Conservation (phyloP, 2,329 filamentous ascomycete genomes). For the Fusarium sp. region DNA sequence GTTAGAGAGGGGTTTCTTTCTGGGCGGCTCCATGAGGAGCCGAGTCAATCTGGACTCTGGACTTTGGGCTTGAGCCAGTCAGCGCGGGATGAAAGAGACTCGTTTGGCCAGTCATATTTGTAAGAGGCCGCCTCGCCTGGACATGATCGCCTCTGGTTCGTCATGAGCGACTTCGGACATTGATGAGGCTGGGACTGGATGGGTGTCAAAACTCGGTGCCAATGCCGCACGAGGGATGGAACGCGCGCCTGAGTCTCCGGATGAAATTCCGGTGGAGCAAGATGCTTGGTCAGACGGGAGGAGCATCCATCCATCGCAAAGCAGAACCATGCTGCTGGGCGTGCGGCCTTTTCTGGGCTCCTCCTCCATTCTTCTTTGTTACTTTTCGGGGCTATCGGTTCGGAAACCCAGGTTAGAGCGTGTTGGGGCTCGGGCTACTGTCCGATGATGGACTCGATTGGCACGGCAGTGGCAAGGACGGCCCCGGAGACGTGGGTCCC, state of each 20-base stretch:
- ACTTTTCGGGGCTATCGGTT: constrained; percentile 36
- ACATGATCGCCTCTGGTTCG: constrained; percentile 20
- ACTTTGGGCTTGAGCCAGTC: neutral
- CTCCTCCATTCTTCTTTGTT: constrained; percentile 21
- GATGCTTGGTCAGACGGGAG: neutral
- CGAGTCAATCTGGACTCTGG: constrained; percentile 18
- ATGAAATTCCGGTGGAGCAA: constrained; percentile 38
- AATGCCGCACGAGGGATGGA: constrained; percentile 29
- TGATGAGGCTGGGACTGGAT: constrained; percentile 30
- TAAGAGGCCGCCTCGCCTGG: constrained; percentile 15
- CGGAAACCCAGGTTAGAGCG: constrained; percentile 32
- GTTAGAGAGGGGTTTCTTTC: constrained; percentile 1
- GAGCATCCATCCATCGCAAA: neutral
- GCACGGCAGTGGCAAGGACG: constrained; percentile 42
- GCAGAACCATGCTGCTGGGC: constrained; percentile 19
- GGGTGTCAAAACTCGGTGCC: constrained; percentile 34
- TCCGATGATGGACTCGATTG: constrained; percentile 43
- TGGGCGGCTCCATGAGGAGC: constrained; percentile 2
- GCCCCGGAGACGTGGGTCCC: constrained; percentile 33
- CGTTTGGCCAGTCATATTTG: constrained; percentile 6
- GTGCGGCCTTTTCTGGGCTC: constrained; percentile 42
- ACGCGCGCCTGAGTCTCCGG: constrained; percentile 31
- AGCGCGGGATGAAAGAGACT: constrained; percentile 6
- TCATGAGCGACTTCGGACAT: constrained; percentile 42
- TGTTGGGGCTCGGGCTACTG: constrained; percentile 44